Base-by-base conservation (phyloP, 2,329 filamentous ascomycete species). In the Aspergillus brasiliensis region DNA sequence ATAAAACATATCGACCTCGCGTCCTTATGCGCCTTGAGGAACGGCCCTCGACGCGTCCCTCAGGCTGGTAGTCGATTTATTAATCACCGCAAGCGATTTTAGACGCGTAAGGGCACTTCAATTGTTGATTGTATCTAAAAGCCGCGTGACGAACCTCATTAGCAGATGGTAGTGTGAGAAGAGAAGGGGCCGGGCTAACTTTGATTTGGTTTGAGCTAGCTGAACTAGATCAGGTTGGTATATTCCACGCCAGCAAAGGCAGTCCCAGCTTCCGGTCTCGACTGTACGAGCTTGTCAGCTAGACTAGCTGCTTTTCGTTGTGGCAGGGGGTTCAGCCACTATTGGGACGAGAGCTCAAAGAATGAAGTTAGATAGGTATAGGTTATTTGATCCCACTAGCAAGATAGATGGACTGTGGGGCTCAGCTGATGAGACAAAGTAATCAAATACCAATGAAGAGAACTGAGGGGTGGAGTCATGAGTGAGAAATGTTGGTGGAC, bases 1-100 rank as follows among this genome's bases (percentile, higher is more conserved):
- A 80, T 97, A 98, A 75, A 97, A 97, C 93, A 97, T 97, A 60
- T 17, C 25, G 25, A 31, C 23, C 28, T 11, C 3, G 25, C 23
- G 27, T 15, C 3, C 21, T 28, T 49, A 28, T 49, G 15, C 15
- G 8, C 46, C 46, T 15, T 17, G 27, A 11, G 17, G 25, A 28
- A 19, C 46, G 46, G 25, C 15, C 15, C 25, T 15, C 2, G 25
- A 49, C 46, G 27, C 27, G 46, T 28, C 46, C 8, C 46, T 49
- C 25, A 15, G 8, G 25, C 46, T 17, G 25, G 11, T 31, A 11
- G 3, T 27, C 25, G 31, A n/a, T 27, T 17, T 17, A 10, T 17
- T 2, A 49, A 17, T n/a, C 10, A 7, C 15, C 3, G n/a, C 15
- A 8, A 11, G 46, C 11, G 25, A 28, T 5, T 6, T 11, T n/a